Evolutionary conservation across 768 basidiomycete genomes (phyloP), one percentile per base, ranked within the genome.

Genomic region (Gloeostereum incarnatum): DNA sequence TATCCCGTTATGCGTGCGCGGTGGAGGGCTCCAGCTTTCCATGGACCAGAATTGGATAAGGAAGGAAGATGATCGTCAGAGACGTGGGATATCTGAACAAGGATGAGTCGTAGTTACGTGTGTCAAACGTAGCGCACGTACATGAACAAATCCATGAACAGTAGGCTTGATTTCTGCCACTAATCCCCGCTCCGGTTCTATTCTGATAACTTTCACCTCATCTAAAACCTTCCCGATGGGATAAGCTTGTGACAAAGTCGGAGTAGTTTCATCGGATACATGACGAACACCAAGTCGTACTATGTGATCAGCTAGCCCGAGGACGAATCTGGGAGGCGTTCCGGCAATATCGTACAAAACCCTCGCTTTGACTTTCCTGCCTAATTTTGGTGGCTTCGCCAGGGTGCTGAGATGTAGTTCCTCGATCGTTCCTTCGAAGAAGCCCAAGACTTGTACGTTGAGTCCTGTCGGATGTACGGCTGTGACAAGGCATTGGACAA

Each of bases 401-500:
- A 60, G 49, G 4, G 55, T 48, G 16, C 55, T 69, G 10, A 94
- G 60, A 59, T 98, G 94, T 41, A 82, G 72, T 24, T 76, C 67
- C 51, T 96, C 92, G 18, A 86, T 68, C 1, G 90, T 94, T 22
- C 91, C 94, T 25, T 88, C 82, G 58, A 91, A 98, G 57, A 84
- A 93, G 0, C 90, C 92, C 18, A 93, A 70, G 13, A 97, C 66
- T 59, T 94, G 93, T 21, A 98, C 62, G 54, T 86, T 87, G 23
- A 97, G 61, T 13, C 96, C 96, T 18, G 61, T 68, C 11, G 80
- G 65, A 29, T 78, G 66, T 16, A 84, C 69, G 14, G 78, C 75
- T 2, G 91, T 96, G 40, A 99, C 71, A 26, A 94, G 65, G 7
- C 73, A 77, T 55, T 85, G 79, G 16, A 93, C 89, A 13, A 93